These are phyloP conservation scores for Talaromyces rugulosus DNA, from an alignment of 2,329 filamentous ascomycete species.

Conservation along the genomic window DNA sequence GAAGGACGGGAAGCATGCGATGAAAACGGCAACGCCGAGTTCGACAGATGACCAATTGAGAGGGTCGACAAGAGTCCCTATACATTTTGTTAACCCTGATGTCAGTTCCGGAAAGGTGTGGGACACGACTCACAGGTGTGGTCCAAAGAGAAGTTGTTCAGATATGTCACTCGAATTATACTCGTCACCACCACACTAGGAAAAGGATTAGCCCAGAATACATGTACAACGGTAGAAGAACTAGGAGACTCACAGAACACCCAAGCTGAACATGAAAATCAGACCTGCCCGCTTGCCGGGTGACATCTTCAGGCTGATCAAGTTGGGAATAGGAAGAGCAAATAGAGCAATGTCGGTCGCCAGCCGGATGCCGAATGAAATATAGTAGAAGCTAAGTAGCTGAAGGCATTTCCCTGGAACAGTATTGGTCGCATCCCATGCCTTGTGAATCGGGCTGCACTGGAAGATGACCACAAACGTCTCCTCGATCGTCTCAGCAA, in stretches of 20 bases:
- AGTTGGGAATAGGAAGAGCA: conserved; percentile 16
- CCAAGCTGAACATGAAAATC: conserved; percentile 19
- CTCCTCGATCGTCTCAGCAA: conserved; percentile 66
- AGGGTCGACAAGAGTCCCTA: conserved; percentile 17
- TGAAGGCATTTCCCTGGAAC: conserved; percentile 15
- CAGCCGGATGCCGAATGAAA: conserved; percentile 16
- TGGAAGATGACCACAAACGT: conserved; percentile 56
- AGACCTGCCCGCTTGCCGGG: conserved; percentile 16
- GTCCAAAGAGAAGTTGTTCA: conserved; percentile 15
- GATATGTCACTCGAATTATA: conserved; percentile 19
- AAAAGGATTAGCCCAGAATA: too few species aligned
- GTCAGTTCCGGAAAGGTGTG: not conserved
- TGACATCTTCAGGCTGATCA: conserved; percentile 16
- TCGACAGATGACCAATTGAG: conserved; percentile 22
- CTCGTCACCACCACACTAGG: conserved; percentile 17
- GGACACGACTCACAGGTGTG: conserved; percentile 17
- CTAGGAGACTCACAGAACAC: conserved; percentile 13
- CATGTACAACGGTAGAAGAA: too few species aligned
- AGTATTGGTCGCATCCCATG: conserved; percentile 15
- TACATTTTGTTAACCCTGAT: not conserved
- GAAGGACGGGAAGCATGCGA: conserved; percentile 19
- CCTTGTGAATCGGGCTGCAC: conserved; percentile 17
- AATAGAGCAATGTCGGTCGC: conserved; percentile 18
- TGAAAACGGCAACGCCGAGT: conserved; percentile 18
- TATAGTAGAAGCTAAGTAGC: conserved; percentile 16